Percentiles rank a stretch among this genome's conserved stretches.
Evolutionary conservation across 306 rosid genomes (phyloP).

Genomic region (Sicyos edulis): DNA sequence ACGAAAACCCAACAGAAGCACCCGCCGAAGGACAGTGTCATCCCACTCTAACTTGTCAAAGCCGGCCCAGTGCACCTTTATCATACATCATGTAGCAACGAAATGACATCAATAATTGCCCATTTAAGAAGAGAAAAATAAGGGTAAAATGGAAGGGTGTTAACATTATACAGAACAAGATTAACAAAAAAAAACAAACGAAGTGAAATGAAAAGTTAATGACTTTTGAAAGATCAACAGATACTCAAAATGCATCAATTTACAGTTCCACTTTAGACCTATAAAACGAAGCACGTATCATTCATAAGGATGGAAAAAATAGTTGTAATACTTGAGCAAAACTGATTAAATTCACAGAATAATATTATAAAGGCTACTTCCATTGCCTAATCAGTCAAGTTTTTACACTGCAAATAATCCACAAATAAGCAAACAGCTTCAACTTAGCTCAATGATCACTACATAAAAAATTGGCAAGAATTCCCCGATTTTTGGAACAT

Average conservation of each 20-base stretch:
- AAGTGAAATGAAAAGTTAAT: background rate
- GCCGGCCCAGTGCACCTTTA: constrained; percentile 60
- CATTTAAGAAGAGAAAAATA: background rate
- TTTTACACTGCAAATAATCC: background rate
- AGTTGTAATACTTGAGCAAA: background rate
- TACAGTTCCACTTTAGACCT: background rate
- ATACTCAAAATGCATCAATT: background rate
- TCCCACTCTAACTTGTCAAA: constrained; percentile 85
- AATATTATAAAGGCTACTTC: background rate
- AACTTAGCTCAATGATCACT: background rate
- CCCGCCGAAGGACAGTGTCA: constrained; percentile 48
- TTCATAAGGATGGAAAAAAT: background rate
- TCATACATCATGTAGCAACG: constrained; percentile 19
- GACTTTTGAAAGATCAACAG: background rate
- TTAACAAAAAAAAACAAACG: background rate
- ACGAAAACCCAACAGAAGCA: constrained; percentile 75
- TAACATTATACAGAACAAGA: background rate
- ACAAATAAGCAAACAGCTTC: background rate
- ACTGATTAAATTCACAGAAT: background rate
- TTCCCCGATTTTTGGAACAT: too few relatives aligned
- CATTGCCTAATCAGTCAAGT: background rate
- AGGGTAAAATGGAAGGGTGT: background rate
- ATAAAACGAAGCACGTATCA: too few relatives aligned
- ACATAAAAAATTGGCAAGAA: background rate
- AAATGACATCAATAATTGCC: background rate